Base-by-base conservation (phyloP, 768 basidiomycete species). In the Artomyces pyxidatus region DNA sequence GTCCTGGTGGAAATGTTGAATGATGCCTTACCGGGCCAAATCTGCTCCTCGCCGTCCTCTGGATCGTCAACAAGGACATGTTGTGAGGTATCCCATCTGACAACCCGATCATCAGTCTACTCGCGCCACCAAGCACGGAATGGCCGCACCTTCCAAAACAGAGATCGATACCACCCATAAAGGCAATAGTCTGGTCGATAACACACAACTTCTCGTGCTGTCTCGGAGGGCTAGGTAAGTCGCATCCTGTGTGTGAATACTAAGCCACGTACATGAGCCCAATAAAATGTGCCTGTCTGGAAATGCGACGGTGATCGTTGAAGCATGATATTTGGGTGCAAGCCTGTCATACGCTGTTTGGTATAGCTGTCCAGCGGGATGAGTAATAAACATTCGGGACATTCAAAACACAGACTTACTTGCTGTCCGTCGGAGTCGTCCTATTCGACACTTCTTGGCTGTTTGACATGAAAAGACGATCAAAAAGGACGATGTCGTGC, bases 121-220 rank as follows among this genome's bases (percentile, higher is more conserved):
- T 53, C 37, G 58, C 52, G 17, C 21, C 42, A 22, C 27, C 37
- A 23, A 30, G 19, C 3, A 2, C 9, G 25, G 25, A 17, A 23
- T 48, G 19, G 17, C 28, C 56, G 2, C 52, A 84, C 79, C 90
- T 75, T 60, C 92, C 91, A 57, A 93, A 96, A 63, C 89, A 95
- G 28, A 95, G 75, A 65, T 99, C 96, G 37, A 99, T 67, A 3
- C 96, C 96, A 16, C 96, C 96, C 90, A 92, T 96, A 68, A 98
- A 99, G 0, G 89, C 94, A 54, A 98, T 96, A 1, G 91, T 81
- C 63, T 96, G 88, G 63, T 99, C 96, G 52, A 99, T 88, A 12
- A 97, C 92, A 61, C 95, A 98, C 54, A 99, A 62, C 63, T 99
- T 99, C 73, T 99, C 96, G 65, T 98, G 96, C 90, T 94, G 50